phyloP scores from a whole-genome alignment of 148 eudicot species.

The Camellia granthamiana region DNA sequence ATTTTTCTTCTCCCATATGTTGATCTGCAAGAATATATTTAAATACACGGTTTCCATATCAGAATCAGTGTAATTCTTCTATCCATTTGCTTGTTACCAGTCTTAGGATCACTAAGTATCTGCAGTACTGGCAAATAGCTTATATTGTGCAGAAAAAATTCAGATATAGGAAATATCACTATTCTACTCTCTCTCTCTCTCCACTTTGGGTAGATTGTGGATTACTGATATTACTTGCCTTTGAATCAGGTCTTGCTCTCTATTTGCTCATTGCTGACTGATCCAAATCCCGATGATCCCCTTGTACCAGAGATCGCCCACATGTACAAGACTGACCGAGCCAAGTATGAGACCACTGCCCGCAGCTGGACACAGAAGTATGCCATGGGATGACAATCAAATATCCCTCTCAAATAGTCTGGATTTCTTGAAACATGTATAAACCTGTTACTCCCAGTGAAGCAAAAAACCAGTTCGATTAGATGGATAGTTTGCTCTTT shows the following conservation, averaged over 20 bases:
- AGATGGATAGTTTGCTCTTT: neutral
- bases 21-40: neutral
- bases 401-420: neutral
- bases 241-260: constrained; percentile 39
- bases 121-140: neutral
- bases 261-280: constrained; percentile 40
- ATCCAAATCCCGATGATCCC: constrained; percentile 45
- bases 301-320: constrained; percentile 49
- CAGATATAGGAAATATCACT: neutral
- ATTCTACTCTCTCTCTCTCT: too few species aligned
- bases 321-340: constrained; percentile 49
- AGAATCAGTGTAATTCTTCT: neutral
- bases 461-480: neutral
- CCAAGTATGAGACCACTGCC: constrained; percentile 47
- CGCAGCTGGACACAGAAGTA: constrained; percentile 53
- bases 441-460: neutral
- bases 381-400: constrained; percentile 38
- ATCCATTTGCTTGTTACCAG: neutral
- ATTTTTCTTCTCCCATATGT: neutral
- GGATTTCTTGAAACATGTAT: neutral
- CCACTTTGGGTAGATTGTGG: too few species aligned
- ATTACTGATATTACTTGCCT: neutral
- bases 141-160: neutral
- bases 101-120: neutral
- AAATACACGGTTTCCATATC: neutral